Conservation (phyloP, 2,329 filamentous ascomycete genomes). For the Phoma sp. region DNA sequence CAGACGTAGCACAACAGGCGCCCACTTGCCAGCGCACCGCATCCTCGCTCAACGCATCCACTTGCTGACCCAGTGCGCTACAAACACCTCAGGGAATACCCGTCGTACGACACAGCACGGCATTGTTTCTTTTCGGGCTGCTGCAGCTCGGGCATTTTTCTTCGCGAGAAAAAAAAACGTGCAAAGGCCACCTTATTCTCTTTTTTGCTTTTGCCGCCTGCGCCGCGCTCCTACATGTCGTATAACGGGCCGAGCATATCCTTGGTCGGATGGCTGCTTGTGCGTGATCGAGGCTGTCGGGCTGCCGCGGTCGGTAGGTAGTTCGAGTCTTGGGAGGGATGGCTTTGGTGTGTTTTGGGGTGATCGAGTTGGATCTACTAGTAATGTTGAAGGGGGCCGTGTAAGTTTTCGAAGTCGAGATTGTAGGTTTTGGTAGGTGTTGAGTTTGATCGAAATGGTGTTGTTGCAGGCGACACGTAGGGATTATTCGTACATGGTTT, state of each 20-base stretch:
- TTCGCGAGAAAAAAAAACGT: neutral
- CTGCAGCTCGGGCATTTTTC: constrained; percentile 2
- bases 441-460: no score
- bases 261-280: neutral
- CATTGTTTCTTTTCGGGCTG: constrained; percentile 1
- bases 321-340: neutral
- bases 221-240: neutral
- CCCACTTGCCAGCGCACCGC: constrained; percentile 31
- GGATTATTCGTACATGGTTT: no score
- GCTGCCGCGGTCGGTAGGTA: neutral
- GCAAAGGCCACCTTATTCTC: neutral
- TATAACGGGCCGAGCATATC: constrained; percentile 1
- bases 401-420: no score
- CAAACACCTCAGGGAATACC: constrained; percentile 13
- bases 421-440: no score
- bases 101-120: constrained; percentile 11
- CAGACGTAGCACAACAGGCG: constrained; percentile 36
- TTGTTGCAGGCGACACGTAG: no score
- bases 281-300: neutral
- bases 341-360: neutral
- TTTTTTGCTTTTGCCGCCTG: constrained; percentile 6
- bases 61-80: constrained; percentile 12
- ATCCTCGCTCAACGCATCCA: constrained; percentile 21
- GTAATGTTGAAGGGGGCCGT: no score
- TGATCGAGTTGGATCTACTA: no score